phyloP scores from a whole-genome alignment of 208 protist genomes.

The Histomonas meleagridis region DNA sequence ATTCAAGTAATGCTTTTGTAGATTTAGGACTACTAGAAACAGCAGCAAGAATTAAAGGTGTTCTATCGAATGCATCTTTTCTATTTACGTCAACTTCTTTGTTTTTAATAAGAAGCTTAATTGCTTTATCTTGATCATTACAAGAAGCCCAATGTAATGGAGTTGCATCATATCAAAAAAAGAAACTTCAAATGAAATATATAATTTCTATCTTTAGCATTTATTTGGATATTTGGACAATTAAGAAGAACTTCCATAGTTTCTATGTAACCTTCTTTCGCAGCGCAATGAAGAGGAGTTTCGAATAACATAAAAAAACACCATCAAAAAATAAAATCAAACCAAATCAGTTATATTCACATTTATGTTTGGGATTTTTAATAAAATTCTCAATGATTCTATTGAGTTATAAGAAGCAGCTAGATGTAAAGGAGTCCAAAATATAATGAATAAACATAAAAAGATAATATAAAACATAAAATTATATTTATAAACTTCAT shows the following conservation, averaged over 20 bases:
- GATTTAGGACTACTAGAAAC: too few species aligned
- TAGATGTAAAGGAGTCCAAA: slow-evolving; percentile 3
- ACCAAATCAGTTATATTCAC: not conserved
- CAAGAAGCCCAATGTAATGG: not conserved
- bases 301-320: too few species aligned
- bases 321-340: too few species aligned
- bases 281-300: slow-evolving; percentile 5
- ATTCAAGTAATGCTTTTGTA: too few species aligned
- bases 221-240: not conserved
- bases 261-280: not conserved
- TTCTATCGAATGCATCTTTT: too few species aligned
- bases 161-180: not conserved
- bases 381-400: not conserved
- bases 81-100: too few species aligned
- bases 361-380: not conserved
- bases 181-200: too few species aligned
- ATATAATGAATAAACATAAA: too few species aligned
- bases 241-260: not conserved
- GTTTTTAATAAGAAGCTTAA: not conserved
- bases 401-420: not conserved
- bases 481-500: not conserved
- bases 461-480: too few species aligned
- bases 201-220: not conserved
- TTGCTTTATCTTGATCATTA: not conserved
- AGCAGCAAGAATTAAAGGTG: too few species aligned